Evolutionary conservation across 2,329 filamentous ascomycete genomes (phyloP), one percentile per base, ranked within the genome.

Genomic region (Claviceps capensis): DNA sequence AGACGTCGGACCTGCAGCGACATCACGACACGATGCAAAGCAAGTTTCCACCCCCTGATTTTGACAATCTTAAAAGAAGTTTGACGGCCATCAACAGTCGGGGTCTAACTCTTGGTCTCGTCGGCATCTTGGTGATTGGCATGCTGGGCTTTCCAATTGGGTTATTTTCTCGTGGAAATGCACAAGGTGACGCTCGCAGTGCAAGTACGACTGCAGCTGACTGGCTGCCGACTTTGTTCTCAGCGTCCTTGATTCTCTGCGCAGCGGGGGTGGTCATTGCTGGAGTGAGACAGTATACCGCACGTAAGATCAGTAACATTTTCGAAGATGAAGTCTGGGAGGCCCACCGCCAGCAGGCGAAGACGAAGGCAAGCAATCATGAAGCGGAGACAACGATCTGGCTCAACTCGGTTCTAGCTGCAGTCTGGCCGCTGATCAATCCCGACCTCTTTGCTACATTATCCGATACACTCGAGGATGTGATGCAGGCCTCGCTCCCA

Each of bases 401-500:
- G 85, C 72, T 88, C 51, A 88, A 88, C 61, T 82, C 78, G 4
- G 63, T 88, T 0, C 61, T 88, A 7, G 71, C 76, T 4, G 78
- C 83, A 1, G 74, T 88, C 5, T 88, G 85, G 85, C 83, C 83
- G 0, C 71, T 89, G 34, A 75, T 88, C 60, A 88, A 88, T 60
- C 85, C 85, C 0, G 85, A 88, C 58, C 72, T 89, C 1, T 88
- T 88, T 59, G 74, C 77, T 1, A 80, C 78, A 37, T 64, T 88
- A 2, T 76, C 80, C 0, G 85, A 88, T 59, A 85, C 79, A 30
- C 74, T 89, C 4, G 85, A 88, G 65, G 85, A 88, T 62, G 82
- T 88, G 47, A 88, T 88, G 85, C 85, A 88, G 67, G 84, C 85
- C 2, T 85, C 81, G 8, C 67, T 88, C 17, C 83, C 85, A 0